A percentile compares a stretch with the other conserved stretches of the same genome.
Conservation (phyloP, 2,329 filamentous ascomycete genomes). For the Hypoxylon sp. region DNA sequence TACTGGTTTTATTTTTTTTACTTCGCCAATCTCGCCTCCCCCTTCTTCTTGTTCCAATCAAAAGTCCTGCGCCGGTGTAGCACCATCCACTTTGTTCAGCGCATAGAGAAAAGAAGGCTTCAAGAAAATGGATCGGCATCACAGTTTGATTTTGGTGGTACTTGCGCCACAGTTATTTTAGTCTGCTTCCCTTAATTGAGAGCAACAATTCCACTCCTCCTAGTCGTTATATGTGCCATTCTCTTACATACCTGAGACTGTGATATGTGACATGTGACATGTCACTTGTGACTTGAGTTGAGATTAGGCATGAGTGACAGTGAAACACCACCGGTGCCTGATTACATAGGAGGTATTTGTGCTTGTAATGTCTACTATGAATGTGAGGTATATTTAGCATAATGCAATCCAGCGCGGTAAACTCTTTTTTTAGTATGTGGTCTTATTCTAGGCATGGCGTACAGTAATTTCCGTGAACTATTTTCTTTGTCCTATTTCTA, state of each 20-base stretch:
- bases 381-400: not conserved
- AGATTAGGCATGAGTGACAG: not conserved
- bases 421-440: not conserved
- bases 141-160: conserved; percentile 17
- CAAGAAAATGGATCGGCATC: conserved; percentile 3
- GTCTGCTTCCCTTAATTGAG: conserved; percentile 25
- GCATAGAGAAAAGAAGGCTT: conserved; percentile 23
- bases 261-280: not conserved
- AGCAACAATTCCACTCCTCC: conserved; percentile 32
- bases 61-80: conserved; percentile 22
- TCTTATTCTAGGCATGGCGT: not conserved
- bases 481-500: not conserved
- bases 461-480: not conserved
- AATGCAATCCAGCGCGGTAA: not conserved
- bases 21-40: not conserved
- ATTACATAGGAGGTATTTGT: too few species aligned
- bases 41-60: conserved; percentile 14
- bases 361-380: too few species aligned
- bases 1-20: conserved; percentile 1
- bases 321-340: not conserved
- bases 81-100: conserved; percentile 11
- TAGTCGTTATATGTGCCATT: not conserved
- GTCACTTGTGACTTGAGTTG: not conserved
- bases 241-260: conserved; percentile 8
- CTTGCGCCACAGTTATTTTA: conserved; percentile 6